These are phyloP conservation scores for Botryosphaeria dothidea DNA, from an alignment of 2,329 filamentous ascomycete genomes.

Conservation along the genomic window DNA sequence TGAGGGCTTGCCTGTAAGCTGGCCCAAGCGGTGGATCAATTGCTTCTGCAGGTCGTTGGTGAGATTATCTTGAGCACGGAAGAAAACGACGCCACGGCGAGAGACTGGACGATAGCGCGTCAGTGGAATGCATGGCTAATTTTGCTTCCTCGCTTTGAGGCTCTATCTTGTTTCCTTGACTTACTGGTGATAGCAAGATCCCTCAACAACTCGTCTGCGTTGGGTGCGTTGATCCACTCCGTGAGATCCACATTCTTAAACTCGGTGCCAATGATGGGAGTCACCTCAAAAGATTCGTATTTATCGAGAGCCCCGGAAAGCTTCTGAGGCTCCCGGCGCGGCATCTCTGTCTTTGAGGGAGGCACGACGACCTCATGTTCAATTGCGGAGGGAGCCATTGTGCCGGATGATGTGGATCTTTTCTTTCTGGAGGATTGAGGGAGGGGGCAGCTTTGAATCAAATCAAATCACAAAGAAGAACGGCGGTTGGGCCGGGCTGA, in stretches of 20 bases:
- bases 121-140: not conserved
- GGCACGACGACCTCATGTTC: constrained; percentile 17
- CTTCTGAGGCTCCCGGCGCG: constrained; percentile 44
- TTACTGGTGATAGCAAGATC: constrained; percentile 57
- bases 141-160: too few relatives aligned
- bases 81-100: constrained; percentile 56
- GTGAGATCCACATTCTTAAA: constrained; percentile 59
- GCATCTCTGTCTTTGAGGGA: constrained; percentile 3
- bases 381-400: constrained; percentile 17
- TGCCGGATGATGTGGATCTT: not conserved
- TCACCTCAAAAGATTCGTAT: constrained; percentile 60
- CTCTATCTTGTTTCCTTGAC: not conserved
- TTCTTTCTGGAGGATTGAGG: not conserved
- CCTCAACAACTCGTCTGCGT: constrained; percentile 63
- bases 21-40: constrained; percentile 56
- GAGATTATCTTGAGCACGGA: constrained; percentile 53
- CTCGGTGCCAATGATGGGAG: constrained; percentile 64
- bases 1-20: constrained; percentile 58
- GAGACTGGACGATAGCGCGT: constrained; percentile 42
- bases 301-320: constrained; percentile 53
- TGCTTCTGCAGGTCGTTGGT: constrained; percentile 54
- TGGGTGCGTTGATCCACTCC: constrained; percentile 63
- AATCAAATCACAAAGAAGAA: not conserved
- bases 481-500: not conserved
- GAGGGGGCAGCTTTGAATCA: not conserved